Evolutionary conservation across 2,329 filamentous ascomycete species (phyloP).

Genomic region (Exophiala spinifera): DNA sequence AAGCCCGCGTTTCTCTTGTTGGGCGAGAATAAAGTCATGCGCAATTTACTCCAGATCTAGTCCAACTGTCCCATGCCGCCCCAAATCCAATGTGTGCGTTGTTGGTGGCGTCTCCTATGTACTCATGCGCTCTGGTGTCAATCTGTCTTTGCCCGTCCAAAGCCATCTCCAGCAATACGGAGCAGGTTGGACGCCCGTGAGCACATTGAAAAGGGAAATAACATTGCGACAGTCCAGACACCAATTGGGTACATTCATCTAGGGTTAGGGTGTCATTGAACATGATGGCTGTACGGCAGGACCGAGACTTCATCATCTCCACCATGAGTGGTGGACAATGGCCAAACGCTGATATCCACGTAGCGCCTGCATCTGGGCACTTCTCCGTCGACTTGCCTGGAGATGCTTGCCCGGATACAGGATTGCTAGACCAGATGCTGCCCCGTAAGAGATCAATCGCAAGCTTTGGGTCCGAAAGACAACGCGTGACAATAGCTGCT

Average conservation of each 20-base stretch:
- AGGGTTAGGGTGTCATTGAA: constrained; percentile 46
- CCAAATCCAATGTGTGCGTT: constrained; percentile 14
- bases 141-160: background rate
- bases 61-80: constrained; percentile 16
- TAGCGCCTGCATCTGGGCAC: background rate
- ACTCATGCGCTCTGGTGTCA: background rate
- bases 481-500: constrained; percentile 70
- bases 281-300: constrained; percentile 51
- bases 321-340: constrained; percentile 72
- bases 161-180: constrained; percentile 41
- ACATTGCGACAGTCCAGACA: constrained; percentile 40
- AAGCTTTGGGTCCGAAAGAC: constrained; percentile 66
- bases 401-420: background rate
- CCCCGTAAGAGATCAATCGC: constrained; percentile 70
- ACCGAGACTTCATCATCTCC: constrained; percentile 55
- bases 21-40: background rate
- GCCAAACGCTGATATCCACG: constrained; percentile 47
- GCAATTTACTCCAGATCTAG: constrained; percentile 3
- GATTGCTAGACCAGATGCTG: constrained; percentile 65
- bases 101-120: background rate
- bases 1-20: no score
- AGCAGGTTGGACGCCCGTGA: constrained; percentile 49
- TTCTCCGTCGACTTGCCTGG: background rate
- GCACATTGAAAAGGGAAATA: constrained; percentile 51
- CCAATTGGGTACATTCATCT: constrained; percentile 39